Evolutionary conservation across 2,329 filamentous ascomycete species (phyloP).

Genomic region (Cordyceps fumosorosea): DNA sequence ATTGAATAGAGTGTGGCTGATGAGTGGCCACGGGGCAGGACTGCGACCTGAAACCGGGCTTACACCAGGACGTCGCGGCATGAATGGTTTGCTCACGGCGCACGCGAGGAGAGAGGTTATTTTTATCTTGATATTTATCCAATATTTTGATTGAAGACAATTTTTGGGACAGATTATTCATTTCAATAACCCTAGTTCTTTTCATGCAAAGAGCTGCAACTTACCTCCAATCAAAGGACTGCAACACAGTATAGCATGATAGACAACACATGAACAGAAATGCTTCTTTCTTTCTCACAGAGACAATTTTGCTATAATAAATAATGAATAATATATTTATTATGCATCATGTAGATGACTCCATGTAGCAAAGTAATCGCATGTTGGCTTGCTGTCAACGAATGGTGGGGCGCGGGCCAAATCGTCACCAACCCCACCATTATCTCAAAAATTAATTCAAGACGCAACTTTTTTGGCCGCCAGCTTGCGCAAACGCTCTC

Average conservation of each 20-base stretch:
- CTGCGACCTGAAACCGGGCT: neutral
- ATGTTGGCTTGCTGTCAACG: neutral
- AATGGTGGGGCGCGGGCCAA: neutral
- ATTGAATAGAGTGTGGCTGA: neutral
- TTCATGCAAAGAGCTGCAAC: neutral
- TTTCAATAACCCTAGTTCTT: no score
- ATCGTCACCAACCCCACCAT: conserved; percentile 13
- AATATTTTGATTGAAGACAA: no score
- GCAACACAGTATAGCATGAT: neutral
- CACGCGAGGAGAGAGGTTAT: no score
- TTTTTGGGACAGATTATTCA: no score
- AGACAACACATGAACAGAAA: no score
- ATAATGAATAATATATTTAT: neutral
- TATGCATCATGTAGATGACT: neutral
- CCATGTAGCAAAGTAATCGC: neutral
- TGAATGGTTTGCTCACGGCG: no score
- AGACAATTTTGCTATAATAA: no score
- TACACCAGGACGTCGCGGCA: neutral
- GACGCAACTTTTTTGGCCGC: neutral
- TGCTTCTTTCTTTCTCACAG: no score
- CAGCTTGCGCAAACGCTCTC: neutral
- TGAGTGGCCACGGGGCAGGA: neutral
- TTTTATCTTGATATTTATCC: no score
- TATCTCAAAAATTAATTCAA: conserved; percentile 10
- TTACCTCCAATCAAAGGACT: neutral